Evolutionary conservation across 2,329 filamentous ascomycete genomes (phyloP).

Genomic region (Cladorrhinum sp.): DNA sequence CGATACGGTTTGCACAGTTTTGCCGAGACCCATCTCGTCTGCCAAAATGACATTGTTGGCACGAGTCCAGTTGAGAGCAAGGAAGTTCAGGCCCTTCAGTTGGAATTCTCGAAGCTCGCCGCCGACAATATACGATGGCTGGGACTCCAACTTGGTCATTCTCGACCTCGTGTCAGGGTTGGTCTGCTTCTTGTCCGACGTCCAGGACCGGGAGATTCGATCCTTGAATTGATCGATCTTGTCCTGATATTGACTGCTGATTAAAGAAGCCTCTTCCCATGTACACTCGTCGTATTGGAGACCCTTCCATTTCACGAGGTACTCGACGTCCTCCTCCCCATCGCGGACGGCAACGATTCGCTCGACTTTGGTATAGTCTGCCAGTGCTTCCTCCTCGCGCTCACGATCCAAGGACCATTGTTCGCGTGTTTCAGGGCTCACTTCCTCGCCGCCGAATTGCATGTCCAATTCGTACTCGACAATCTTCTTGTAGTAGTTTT

Average conservation of each 20-base stretch:
- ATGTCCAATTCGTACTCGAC: conserved; percentile 78
- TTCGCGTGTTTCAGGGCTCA: conserved; percentile 81
- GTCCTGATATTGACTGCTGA: conserved; percentile 75
- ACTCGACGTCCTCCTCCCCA: conserved; percentile 78
- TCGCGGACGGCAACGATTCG: conserved; percentile 82
- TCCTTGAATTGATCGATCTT: conserved; percentile 92
- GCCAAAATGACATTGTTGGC: conserved; percentile 95
- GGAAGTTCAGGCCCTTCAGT: conserved; percentile 88
- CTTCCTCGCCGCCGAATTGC: conserved; percentile 68
- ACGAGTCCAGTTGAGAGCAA: conserved; percentile 93
- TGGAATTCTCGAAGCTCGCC: conserved; percentile 92
- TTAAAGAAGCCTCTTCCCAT: conserved; percentile 77
- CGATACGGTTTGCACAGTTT: conserved; percentile 95
- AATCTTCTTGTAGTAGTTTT: conserved; percentile 89
- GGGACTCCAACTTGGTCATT: conserved; percentile 71
- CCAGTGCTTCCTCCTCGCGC: conserved; percentile 80
- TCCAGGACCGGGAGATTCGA: conserved; percentile 74
- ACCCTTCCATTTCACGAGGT: conserved; percentile 95
- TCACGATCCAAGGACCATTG: conserved; percentile 96
- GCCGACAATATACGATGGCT: conserved; percentile 79
- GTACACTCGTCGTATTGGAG: conserved; percentile 92
- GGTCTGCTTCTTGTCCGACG: conserved; percentile 74
- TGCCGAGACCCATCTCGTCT: conserved; percentile 97
- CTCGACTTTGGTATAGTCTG: conserved; percentile 89
- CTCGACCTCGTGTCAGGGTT: conserved; percentile 71